Evolutionary conservation across 2,329 filamentous ascomycete species (phyloP), one percentile per base, ranked within the genome.

Genomic region (Drechslerella dactyloides): DNA sequence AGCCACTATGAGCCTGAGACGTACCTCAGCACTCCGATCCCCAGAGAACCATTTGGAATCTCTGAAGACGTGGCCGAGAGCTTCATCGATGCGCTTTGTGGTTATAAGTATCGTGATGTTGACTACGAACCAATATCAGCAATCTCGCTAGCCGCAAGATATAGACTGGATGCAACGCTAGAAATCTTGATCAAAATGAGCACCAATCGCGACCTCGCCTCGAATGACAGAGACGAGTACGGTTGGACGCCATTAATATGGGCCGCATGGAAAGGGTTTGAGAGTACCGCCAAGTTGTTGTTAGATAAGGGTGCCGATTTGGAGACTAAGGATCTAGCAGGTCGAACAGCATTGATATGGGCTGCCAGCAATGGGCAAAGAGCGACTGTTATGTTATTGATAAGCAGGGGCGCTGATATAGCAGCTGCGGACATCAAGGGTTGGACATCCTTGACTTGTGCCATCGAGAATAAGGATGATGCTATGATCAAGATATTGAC

Each of bases 221-320:
- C 6, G 23, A 17, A 40, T 15, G 53, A 21, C 3, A 56, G 33
- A 42, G n/a, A 40, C 6, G 4, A n/a, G 30, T 6, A 23, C 35
- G 40, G 21, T 48, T 15, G 50, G 17, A 64, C 60, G 21, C 42
- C 60, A 3, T 27, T 63, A 33, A 7, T 37, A 17, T 5, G 11
- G 7, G 54, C 44, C 30, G 19, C 23, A 33, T 10, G 1, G 1
- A 37, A n/a, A 17, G 62, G 53, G 1, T 19, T 58, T 21, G 7
- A 42, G 2, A 46, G 23, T 24, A 35, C 53, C n/a, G 33, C 21
- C 8, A 10, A 19, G 23, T 4, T 58, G 7, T 21, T 65, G 2
- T 15, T 65, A 46, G 53, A 27, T 10, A 44, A 51, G 11, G 53
- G 54, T 37, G 62, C 54, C 1, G 17, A 46, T 46, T 8, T 53